Base-by-base conservation (phyloP, 208 protist species). In the Tritrichomonas foetus region DNA sequence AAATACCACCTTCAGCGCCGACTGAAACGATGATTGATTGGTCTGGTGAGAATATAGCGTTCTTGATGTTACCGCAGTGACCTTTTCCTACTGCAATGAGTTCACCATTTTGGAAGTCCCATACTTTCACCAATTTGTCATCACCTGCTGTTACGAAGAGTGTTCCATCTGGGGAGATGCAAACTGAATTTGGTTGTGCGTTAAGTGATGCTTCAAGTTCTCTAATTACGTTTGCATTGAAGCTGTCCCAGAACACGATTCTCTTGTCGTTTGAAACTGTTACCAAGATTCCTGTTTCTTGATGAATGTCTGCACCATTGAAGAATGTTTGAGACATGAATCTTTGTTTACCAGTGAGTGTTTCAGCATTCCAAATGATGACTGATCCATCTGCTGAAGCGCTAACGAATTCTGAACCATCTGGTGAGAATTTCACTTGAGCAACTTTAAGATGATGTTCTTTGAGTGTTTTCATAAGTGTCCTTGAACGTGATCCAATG, bases 71-170 rank as follows among this genome's bases (percentile, higher is more conserved):
- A 94, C 96, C 97, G 93, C 96, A 97, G 95, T 98, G 98, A 47
- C 97, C 98, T 33, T 97, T 94, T 11, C 98, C 98, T 13, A 98
- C 66, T 92, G 30, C 30, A 9, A 30, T 80, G 14, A 78, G 20
- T 27, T 93, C 95, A 16, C 97, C 97, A 33, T 96, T 95, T 66
- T 98, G 97, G 95, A 98, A 98, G 89, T 97, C 96, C 97, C 97
- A 98, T 93, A 98, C 96, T 96, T 98, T 98, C 66, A 98, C 96
- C 55, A 98, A 96, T 72, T 97, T 97, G 93, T 98, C 97, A 89
- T 96, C 96, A 93, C 98, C 97, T 41, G 96, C 98, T 14, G 97
- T 97, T 41, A 97, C 97, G 94, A 98, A 98, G 94, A 97, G 97
- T 66, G 95, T 94, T 22, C 97, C 97, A 94, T 98, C 96, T 8